phyloP scores from a whole-genome alignment of 176 grass and related monocot species.

The Saccharum officinarum region DNA sequence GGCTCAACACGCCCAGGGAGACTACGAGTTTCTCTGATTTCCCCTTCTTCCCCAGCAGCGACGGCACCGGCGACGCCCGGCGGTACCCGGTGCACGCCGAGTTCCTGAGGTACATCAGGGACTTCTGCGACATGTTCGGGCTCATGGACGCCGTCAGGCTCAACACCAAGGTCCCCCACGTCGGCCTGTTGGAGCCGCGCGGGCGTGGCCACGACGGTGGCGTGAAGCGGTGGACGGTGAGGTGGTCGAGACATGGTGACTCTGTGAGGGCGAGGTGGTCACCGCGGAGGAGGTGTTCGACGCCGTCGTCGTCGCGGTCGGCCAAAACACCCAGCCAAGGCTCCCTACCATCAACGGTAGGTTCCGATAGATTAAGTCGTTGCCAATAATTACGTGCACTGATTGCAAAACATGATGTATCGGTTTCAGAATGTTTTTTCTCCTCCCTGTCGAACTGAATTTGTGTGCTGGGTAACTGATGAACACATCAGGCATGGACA shows the following conservation, averaged over 20 bases:
- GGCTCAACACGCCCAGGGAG: background rate
- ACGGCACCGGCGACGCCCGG: conserved; percentile 12
- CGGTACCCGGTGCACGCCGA: conserved; percentile 35
- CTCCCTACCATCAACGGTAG: background rate
- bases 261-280: background rate
- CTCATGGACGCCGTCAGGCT: conserved; percentile 44
- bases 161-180: conserved; percentile 36
- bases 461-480: background rate
- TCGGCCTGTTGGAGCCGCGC: background rate
- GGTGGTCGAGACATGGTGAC: background rate
- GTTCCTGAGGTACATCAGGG: conserved; percentile 36
- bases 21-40: conserved; percentile 29
- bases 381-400: too few species aligned
- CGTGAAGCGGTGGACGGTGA: background rate
- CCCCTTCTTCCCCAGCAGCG: conserved; percentile 9
- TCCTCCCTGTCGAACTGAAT: too few species aligned
- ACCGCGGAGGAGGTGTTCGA: conserved; percentile 40
- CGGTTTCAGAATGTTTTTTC: too few species aligned
- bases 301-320: conserved; percentile 42
- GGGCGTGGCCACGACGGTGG: too few species aligned
- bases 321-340: background rate
- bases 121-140: conserved; percentile 30
- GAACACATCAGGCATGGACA: conserved; percentile 25
- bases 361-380: too few species aligned
- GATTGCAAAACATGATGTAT: too few species aligned